Base-by-base conservation (phyloP, 331 rosid species). In the Quercus lobata region DNA sequence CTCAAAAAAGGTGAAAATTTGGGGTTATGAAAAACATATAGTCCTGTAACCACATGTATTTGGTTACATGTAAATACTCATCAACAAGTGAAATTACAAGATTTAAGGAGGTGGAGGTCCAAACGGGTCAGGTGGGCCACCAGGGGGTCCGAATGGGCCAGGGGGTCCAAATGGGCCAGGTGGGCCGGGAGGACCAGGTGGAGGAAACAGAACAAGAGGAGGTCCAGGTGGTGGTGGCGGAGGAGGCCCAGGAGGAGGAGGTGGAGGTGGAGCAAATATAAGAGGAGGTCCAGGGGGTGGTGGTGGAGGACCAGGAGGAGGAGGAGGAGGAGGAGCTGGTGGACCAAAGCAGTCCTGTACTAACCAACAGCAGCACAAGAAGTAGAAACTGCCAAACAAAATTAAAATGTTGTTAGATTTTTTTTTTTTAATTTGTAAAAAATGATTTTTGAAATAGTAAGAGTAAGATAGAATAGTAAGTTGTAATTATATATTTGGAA, bases 291-390 rank as follows among this genome's bases (percentile, higher is more conserved):
- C 72, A 0, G 71, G 57, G 0, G 81, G 46, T 10, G 81, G 70
- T 0, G 54, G 52, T 16, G 61, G 62, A 4, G 78, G 70, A 10
- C 21, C 32, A 56, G 22, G 21, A 52, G 74, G 17, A 35, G 83
- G 71, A 8, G 78, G 70, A 56, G 22, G 21, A 12, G 80, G 58
- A 4, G 82, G 73, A 5, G 32, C 55, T 0, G 10, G n/a, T 5
- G 77, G 82, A 6, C 90, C 90, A 57, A 87, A 87, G 73, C 91
- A 87, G n/a, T 85, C 89, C 80, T 85, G 82, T 10, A 85, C 12
- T 78, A 87, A 74, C 83, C 87, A 79, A 56, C 91, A 88, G 32
- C 89, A 88, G 44, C 89, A 88, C 0, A 85, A 11, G 21, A 76
- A 0, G 61, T 78, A 83, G 76, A 78, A 12, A 69, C 89, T 88